phyloP scores from a whole-genome alignment of 192 early-diverging fungal species.

The Lunasporangiospora selenospora region DNA sequence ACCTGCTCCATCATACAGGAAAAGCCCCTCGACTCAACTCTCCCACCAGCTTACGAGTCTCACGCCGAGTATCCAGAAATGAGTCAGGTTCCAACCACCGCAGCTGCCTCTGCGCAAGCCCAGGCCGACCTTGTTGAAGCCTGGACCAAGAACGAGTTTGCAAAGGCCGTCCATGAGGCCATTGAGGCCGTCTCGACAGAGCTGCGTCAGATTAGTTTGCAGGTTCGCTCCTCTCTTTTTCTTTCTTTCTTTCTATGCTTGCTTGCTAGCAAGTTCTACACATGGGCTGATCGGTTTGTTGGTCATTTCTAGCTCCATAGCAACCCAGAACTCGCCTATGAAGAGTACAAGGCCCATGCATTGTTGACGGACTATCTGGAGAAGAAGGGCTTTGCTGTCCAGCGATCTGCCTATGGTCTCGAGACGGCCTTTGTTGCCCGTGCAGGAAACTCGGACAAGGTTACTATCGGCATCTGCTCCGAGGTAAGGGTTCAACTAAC shows the following conservation, averaged over 20 bases:
- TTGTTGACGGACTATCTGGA: constrained; percentile 72
- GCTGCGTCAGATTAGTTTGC: constrained; percentile 52
- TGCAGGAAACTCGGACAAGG: constrained; percentile 37
- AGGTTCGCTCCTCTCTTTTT: constrained; percentile 29
- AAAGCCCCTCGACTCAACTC: constrained; percentile 3
- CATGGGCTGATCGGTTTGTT: neutral
- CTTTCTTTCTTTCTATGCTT: no score
- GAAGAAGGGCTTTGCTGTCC: constrained; percentile 66
- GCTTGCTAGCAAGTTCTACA: no score
- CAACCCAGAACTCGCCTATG: constrained; percentile 61
- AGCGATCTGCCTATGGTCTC: constrained; percentile 63
- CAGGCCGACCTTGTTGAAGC: constrained; percentile 8
- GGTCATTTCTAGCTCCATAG: constrained; percentile 56
- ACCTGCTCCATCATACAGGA: constrained; percentile 1
- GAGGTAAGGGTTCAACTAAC: no score
- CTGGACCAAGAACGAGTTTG: constrained; percentile 39
- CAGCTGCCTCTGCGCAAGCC: neutral
- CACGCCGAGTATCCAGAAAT: constrained; percentile 16
- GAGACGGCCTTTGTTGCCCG: constrained; percentile 77
- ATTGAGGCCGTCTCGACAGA: constrained; percentile 48
- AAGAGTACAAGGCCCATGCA: constrained; percentile 66
- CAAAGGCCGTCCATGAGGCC: constrained; percentile 27
- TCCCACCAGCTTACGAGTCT: constrained; percentile 32
- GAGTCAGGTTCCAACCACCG: constrained; percentile 5
- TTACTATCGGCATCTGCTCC: constrained; percentile 41